phyloP scores from a whole-genome alignment of 805 yeast genomes.

The Wickerhamiella occidentalis region DNA sequence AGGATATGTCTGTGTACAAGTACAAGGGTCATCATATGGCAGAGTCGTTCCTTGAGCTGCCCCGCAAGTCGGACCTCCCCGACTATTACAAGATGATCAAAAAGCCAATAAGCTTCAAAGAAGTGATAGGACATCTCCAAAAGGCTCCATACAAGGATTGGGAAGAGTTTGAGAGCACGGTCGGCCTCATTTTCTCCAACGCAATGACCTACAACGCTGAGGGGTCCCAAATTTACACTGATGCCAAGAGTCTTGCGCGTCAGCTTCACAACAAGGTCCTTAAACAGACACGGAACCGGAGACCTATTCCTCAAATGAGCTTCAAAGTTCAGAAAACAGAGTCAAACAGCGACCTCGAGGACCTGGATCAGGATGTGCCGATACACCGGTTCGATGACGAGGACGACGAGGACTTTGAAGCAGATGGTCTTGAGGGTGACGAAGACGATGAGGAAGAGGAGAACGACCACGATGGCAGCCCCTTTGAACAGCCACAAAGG shows the following conservation, averaged over 20 bases:
- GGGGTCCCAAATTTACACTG: constrained; percentile 56
- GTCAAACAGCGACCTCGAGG: constrained; percentile 22
- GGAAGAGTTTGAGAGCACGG: constrained; percentile 46
- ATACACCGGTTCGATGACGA: constrained; percentile 16
- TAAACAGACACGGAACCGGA: constrained; percentile 12
- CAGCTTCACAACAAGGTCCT: constrained; percentile 31
- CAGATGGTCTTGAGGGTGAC: constrained; percentile 19
- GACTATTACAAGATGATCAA: constrained; percentile 66
- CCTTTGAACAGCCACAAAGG: constrained; percentile 14
- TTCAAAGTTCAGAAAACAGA: constrained; percentile 6
- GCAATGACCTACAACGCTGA: constrained; percentile 71
- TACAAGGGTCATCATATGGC: constrained; percentile 37
- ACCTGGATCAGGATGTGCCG: constrained; percentile 24
- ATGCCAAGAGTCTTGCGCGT: constrained; percentile 49
- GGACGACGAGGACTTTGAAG: constrained; percentile 18
- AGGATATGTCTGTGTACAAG: constrained; percentile 22
- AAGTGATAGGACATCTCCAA: constrained; percentile 42
- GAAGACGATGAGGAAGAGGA: constrained; percentile 24
- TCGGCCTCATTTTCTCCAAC: constrained; percentile 57
- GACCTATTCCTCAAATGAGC: constrained; percentile 3
- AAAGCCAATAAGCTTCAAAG: constrained; percentile 60
- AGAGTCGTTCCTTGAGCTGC: constrained; percentile 65
- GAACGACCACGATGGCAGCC: constrained; percentile 12
- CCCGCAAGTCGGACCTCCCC: constrained; percentile 58
- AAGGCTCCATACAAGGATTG: constrained; percentile 42